Base-by-base conservation (phyloP, 345 rosid genomes). In the Camelina laxa region DNA sequence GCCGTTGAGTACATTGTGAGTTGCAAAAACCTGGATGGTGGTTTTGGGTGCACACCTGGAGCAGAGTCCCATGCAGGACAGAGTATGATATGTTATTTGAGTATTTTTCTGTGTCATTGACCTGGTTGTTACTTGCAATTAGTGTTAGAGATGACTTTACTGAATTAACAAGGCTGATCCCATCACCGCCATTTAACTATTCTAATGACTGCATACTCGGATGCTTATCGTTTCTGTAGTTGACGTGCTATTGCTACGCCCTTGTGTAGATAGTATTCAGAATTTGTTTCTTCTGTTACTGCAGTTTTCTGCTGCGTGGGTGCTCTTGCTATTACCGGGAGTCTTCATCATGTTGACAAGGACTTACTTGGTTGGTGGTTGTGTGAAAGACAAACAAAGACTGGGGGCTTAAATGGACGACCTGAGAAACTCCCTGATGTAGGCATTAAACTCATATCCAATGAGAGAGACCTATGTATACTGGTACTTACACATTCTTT, bases 291-390 rank as follows among this genome's bases (percentile, higher is more conserved):
- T 69, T 22, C 7, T 48, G 31, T 77, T 48, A 19, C 27, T 87
- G 83, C 69, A 95, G 98, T 90, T 77, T 91, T 94, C 80, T 90
- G 97, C 58, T 91, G 97, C 39, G 92, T 94, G 77, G 97, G 85
- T 75, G 98, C 98, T 22, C 97, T 95, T 77, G 99, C 99, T 50
- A 75, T 95, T 63, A 84, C 86, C 0, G 96, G 97, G 70, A 84
- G 87, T 47, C 89, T 95, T 51, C 97, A 89, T 85, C 91, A 80
- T 66, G 81, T 95, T 60, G 92, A 95, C 75, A 90, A 87, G 89
- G 99, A 94, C 90, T 86, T 87, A 33, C 96, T 95, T 8, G 97
- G 97, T 1, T 92, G 97, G 97, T 92, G 97, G 99, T 78, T 95
- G 81, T 92, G 97, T 64, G 92, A 92, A 72, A 81, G 94, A 50